These are phyloP conservation scores for Trypanosoma congolense DNA, from an alignment of 208 protist species.

Conservation along the genomic window DNA sequence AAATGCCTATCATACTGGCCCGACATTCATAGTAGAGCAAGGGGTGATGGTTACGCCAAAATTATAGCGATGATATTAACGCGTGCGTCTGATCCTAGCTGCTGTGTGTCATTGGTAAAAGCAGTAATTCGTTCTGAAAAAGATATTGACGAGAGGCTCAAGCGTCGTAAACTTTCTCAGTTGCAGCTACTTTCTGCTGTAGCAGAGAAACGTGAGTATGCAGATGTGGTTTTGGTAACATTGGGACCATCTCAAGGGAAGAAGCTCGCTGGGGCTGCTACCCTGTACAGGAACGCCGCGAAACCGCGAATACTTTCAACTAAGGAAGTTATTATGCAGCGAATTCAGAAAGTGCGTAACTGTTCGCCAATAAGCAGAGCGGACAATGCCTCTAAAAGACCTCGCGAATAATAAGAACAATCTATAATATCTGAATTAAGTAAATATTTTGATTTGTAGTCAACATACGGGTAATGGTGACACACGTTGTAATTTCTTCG, in stretches of 20 bases:
- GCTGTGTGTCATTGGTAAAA: conserved; percentile 30
- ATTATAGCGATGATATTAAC: conserved; percentile 41
- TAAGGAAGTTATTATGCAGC: conserved; percentile 53
- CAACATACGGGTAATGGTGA: too few relatives aligned
- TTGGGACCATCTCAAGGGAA: conserved; percentile 34
- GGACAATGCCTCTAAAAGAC: conserved; percentile 11
- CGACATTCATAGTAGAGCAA: conserved; percentile 34
- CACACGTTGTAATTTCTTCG: neutral
- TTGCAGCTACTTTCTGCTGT: conserved; percentile 57
- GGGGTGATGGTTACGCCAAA: conserved; percentile 42
- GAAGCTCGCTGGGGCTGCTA: conserved; percentile 48
- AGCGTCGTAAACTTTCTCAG: conserved; percentile 44
- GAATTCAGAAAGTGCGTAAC: conserved; percentile 30
- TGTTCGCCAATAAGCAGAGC: conserved; percentile 2
- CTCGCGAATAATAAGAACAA: conserved; percentile 12
- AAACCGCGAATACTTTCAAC: conserved; percentile 56
- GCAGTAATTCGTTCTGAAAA: conserved; percentile 30
- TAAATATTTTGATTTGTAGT: too few relatives aligned
- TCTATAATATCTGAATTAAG: neutral
- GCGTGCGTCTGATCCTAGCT: conserved; percentile 27
- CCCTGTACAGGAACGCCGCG: conserved; percentile 54
- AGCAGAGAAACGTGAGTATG: conserved; percentile 31
- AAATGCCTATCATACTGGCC: conserved; percentile 38
- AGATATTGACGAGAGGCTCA: conserved; percentile 43
- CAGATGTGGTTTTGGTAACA: conserved; percentile 35